These are phyloP conservation scores for Chlamydomonas sphaeroides DNA, from an alignment of 139 green algal genomes.

Conservation along the genomic window DNA sequence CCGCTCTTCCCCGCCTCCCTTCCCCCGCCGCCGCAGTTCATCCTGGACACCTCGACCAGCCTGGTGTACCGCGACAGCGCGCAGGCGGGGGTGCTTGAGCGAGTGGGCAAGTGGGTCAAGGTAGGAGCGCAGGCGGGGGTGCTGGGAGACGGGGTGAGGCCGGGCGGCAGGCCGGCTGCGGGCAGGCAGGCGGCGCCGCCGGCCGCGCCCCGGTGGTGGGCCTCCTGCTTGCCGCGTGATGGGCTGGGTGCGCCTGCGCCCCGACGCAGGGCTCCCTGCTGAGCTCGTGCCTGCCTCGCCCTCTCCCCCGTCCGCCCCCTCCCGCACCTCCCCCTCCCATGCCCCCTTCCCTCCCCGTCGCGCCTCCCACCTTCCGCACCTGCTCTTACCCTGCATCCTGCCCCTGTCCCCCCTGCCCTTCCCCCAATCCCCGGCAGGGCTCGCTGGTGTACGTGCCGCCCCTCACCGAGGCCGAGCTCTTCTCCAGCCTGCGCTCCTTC, in stretches of 20 bases:
- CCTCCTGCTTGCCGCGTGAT: too few species aligned
- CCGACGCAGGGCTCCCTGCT: too few species aligned
- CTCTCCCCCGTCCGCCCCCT: neutral
- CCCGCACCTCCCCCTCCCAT: neutral
- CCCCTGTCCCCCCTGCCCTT: too few species aligned
- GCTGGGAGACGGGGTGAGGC: too few species aligned
- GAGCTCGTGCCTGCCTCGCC: too few species aligned
- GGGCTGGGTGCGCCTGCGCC: too few species aligned
- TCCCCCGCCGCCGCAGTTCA: too few species aligned
- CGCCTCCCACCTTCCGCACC: neutral
- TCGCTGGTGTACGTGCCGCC: slow-evolving; percentile 34
- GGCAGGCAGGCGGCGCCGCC: too few species aligned
- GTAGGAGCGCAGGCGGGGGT: too few species aligned
- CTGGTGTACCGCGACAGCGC: slow-evolving; percentile 42
- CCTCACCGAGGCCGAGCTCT: slow-evolving; percentile 32
- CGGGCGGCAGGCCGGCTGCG: too few species aligned
- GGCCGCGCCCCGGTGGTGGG: too few species aligned
- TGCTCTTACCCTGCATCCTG: neutral
- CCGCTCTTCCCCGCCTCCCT: too few species aligned
- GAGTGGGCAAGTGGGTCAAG: slow-evolving; percentile 47
- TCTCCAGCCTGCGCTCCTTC: slow-evolving; percentile 36
- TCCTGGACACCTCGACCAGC: slow-evolving; percentile 33
- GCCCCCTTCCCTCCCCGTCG: neutral
- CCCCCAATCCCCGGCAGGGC: slow-evolving; percentile 3
- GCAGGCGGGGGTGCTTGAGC: slow-evolving; percentile 34